These are phyloP conservation scores for Volvox carteri DNA, from an alignment of 163 green algal genomes.

Conservation along the genomic window DNA sequence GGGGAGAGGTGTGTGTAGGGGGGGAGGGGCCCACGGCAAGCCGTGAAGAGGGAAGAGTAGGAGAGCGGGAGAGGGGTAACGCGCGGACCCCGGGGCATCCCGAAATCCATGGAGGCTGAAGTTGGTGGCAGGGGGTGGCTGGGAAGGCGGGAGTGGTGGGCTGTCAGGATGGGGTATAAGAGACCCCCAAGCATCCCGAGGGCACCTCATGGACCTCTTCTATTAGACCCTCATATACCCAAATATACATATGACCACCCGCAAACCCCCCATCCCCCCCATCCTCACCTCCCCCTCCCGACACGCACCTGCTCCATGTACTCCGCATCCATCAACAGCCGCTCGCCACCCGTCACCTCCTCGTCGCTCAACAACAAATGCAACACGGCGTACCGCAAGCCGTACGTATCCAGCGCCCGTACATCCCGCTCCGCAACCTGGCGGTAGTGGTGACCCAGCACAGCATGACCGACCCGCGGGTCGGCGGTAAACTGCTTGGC, in stretches of 20 bases:
- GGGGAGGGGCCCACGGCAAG: no score
- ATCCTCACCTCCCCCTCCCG: neutral
- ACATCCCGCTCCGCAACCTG: constrained; percentile 10
- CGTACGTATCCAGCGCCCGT: constrained; percentile 33
- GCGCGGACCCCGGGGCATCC: no score
- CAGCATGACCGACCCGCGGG: constrained; percentile 43
- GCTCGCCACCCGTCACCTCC: constrained; percentile 34
- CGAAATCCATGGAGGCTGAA: no score
- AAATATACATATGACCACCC: no score
- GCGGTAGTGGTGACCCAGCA: constrained; percentile 37
- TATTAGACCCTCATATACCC: no score
- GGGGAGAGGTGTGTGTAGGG: neutral
- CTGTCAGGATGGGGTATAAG: no score
- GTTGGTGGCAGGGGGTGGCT: no score
- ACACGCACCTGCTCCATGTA: constrained; percentile 43
- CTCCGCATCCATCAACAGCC: constrained; percentile 50
- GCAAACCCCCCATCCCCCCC: neutral
- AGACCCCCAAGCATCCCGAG: no score
- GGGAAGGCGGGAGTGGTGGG: no score
- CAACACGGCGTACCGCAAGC: constrained; percentile 23
- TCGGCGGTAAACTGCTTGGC: constrained; percentile 8
- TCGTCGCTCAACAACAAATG: constrained; percentile 50
- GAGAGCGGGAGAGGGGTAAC: no score
- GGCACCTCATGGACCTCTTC: no score
- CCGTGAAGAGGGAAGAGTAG: no score